Evolutionary conservation across 2,329 filamentous ascomycete species (phyloP).

Genomic region (Gyromitra esculenta): DNA sequence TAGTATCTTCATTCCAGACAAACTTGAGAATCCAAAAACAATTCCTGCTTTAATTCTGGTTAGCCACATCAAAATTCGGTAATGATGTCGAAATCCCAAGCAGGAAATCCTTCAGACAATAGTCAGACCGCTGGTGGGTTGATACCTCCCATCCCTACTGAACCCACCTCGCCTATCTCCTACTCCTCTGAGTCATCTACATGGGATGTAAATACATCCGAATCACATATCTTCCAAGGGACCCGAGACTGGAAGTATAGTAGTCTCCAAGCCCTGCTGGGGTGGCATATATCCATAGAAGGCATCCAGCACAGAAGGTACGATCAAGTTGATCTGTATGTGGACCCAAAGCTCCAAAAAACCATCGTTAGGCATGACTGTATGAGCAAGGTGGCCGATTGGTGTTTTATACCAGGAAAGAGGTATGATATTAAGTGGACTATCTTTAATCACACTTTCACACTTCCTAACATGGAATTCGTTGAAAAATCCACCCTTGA

Average conservation of each 20-base stretch:
- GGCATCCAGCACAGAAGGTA: conserved; percentile 13
- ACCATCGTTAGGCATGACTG: conserved; percentile 9
- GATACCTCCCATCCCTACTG: background rate
- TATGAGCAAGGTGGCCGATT: background rate
- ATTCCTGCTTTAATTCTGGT: background rate
- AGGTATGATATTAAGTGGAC: conserved; percentile 23
- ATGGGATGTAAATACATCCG: conserved; percentile 20
- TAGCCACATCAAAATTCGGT: background rate
- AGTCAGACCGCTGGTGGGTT: background rate
- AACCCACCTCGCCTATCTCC: background rate
- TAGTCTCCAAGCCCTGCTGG: conserved; percentile 6
- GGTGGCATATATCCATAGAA: conserved; percentile 4
- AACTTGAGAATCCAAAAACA: background rate
- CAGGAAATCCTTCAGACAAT: background rate
- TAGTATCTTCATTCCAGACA: background rate
- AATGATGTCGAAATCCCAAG: background rate
- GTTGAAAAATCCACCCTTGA: conserved; percentile 9
- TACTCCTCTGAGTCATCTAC: conserved; percentile 16
- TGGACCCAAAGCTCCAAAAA: conserved; percentile 1
- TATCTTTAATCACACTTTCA: conserved; percentile 22
- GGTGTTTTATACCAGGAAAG: conserved; percentile 6
- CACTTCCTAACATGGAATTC: conserved; percentile 11
- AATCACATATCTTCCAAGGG: conserved; percentile 29
- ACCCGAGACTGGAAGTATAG: conserved; percentile 15
- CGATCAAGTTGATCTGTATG: conserved; percentile 9